phyloP scores from a whole-genome alignment of 495 filamentous ascomycete genomes.

The Podospora australis region DNA sequence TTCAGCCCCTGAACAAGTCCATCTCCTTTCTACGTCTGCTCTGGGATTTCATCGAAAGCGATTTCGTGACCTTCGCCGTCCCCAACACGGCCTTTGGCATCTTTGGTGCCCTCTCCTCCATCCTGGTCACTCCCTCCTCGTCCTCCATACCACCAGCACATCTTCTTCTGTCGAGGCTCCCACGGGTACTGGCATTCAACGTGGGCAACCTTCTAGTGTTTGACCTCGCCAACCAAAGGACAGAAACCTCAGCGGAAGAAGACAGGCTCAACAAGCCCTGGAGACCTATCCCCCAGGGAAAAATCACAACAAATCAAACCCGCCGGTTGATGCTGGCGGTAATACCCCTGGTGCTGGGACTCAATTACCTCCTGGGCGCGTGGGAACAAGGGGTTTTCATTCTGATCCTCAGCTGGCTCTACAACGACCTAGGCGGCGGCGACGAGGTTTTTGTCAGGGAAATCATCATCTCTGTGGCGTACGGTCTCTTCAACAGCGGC shows the following conservation, averaged over 20 bases:
- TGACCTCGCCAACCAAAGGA: neutral
- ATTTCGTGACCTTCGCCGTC: constrained; percentile 4
- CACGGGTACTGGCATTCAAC: neutral
- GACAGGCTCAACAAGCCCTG: constrained; percentile 55
- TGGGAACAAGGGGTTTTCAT: constrained; percentile 29
- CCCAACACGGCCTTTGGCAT: constrained; percentile 20
- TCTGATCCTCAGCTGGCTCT: constrained; percentile 40
- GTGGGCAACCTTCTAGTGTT: neutral
- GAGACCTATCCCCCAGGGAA: constrained; percentile 43
- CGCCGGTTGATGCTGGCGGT: constrained; percentile 28
- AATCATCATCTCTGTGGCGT: constrained; percentile 40
- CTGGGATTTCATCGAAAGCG: constrained; percentile 19
- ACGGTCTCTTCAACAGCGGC: constrained; percentile 29
- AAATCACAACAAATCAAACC: constrained; percentile 33
- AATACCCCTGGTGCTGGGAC: constrained; percentile 29
- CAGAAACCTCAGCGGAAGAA: constrained; percentile 36
- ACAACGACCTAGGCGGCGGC: constrained; percentile 48
- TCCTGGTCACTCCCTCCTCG: neutral
- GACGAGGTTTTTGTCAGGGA: constrained; percentile 40
- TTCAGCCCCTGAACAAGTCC: too few species aligned
- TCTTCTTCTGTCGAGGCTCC: neutral
- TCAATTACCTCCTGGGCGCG: constrained; percentile 31
- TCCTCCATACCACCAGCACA: neutral
- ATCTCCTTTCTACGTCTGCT: too few species aligned
- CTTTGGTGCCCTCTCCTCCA: constrained; percentile 22